Percentiles rank a stretch among this genome's conserved stretches.
These are phyloP conservation scores for Begonia peltatifolia DNA, from an alignment of 306 rosid genomes.

Conservation along the genomic window DNA sequence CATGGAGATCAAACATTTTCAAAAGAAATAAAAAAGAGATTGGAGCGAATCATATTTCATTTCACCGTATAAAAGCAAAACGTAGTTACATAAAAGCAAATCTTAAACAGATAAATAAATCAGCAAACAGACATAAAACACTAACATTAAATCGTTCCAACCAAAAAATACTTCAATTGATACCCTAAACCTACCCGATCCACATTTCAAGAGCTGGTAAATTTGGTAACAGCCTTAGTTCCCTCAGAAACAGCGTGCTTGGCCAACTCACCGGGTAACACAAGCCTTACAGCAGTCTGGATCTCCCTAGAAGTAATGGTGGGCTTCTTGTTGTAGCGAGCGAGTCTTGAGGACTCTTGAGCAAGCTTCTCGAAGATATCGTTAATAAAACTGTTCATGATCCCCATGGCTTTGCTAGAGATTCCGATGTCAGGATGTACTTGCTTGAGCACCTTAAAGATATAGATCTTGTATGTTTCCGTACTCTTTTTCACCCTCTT, in stretches of 20 bases:
- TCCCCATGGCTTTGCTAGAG: slow-evolving; percentile 79
- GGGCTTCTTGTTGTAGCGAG: slow-evolving; percentile 59
- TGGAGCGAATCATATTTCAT: too few species aligned
- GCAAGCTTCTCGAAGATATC: slow-evolving; percentile 77
- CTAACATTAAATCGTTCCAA: too few species aligned
- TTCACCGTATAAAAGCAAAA: too few species aligned
- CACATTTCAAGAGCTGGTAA: slow-evolving; percentile 36
- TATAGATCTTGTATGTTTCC: slow-evolving; percentile 69
- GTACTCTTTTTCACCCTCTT: slow-evolving; percentile 49
- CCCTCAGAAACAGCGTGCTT: slow-evolving; percentile 80
- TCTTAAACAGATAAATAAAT: too few species aligned
- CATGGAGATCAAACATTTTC: too few species aligned
- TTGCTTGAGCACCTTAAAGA: slow-evolving; percentile 72
- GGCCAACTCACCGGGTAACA: slow-evolving; percentile 67
- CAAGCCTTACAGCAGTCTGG: slow-evolving; percentile 63
- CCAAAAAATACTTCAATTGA: too few species aligned
- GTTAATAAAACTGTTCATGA: slow-evolving; percentile 71
- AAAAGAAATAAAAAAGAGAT: too few species aligned
- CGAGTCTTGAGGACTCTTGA: slow-evolving; percentile 52
- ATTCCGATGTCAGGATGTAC: slow-evolving; percentile 76
- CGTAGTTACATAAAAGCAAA: too few species aligned
- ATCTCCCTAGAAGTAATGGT: slow-evolving; percentile 70
- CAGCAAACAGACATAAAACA: too few species aligned
- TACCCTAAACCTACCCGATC: neutral
- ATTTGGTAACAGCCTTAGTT: slow-evolving; percentile 62